Conservation (phyloP, 2,329 filamentous ascomycete genomes). For the Akanthomyces uredinophilus region DNA sequence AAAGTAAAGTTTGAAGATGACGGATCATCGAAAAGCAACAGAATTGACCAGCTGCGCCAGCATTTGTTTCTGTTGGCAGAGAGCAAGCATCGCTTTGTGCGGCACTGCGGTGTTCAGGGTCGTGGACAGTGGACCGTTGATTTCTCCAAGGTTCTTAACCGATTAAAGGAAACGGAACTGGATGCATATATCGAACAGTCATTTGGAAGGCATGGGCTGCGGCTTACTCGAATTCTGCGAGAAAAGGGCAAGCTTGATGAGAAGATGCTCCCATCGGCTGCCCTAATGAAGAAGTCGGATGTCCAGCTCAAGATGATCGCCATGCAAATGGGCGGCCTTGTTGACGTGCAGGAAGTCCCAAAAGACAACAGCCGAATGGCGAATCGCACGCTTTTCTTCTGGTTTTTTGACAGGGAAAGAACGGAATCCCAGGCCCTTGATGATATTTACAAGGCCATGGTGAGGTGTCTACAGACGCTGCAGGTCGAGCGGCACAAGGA, state of each 20-base stretch:
- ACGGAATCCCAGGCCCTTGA: slow-evolving; percentile 68
- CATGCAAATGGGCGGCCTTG: slow-evolving; percentile 79
- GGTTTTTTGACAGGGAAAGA: slow-evolving; percentile 79
- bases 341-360: slow-evolving; percentile 91
- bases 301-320: slow-evolving; percentile 78
- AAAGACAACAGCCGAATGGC: slow-evolving; percentile 78
- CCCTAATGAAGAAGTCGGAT: slow-evolving; percentile 79
- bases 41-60: slow-evolving; percentile 58
- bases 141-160: slow-evolving; percentile 66
- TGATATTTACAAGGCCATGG: slow-evolving; percentile 84
- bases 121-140: slow-evolving; percentile 78
- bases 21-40: slow-evolving; percentile 35
- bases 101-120: slow-evolving; percentile 57
- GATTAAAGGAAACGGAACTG: slow-evolving; percentile 70
- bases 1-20: slow-evolving; percentile 51
- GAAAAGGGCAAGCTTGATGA: slow-evolving; percentile 93
- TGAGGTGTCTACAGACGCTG: slow-evolving; percentile 75
- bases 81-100: slow-evolving; percentile 63
- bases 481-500: slow-evolving; percentile 69
- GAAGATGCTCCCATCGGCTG: slow-evolving; percentile 74
- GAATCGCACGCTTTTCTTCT: slow-evolving; percentile 81
- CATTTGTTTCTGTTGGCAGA: slow-evolving; percentile 70
- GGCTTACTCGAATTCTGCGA: slow-evolving; percentile 78
- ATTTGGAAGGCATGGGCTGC: slow-evolving; percentile 70
- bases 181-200: slow-evolving; percentile 75